phyloP scores from a whole-genome alignment of 768 basidiomycete genomes.

The Hericium rajendrae region DNA sequence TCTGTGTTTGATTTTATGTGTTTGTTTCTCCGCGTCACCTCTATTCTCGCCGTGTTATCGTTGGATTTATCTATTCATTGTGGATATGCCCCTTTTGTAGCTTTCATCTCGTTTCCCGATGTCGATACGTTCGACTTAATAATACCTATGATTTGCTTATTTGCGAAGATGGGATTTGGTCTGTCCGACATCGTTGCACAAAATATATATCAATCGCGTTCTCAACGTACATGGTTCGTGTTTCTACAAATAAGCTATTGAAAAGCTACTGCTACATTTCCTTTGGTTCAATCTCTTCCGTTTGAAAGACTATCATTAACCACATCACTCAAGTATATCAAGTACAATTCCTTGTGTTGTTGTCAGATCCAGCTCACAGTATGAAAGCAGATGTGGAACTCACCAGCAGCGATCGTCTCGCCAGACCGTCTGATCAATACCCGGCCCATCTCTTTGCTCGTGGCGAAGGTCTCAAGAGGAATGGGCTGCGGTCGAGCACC shows the following conservation, averaged over 20 bases:
- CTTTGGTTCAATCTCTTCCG: too few relatives aligned
- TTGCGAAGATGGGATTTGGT: background rate
- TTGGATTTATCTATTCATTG: background rate
- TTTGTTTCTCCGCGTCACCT: background rate
- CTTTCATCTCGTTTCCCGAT: background rate
- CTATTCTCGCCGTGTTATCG: background rate
- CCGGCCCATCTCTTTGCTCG: conserved; percentile 95
- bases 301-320: too few relatives aligned
- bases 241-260: background rate
- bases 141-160: background rate
- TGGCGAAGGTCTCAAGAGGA: conserved; percentile 76
- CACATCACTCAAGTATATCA: background rate
- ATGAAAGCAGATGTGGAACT: conserved; percentile 3
- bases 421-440: conserved; percentile 81
- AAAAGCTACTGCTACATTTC: too few relatives aligned
- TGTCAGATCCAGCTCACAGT: background rate
- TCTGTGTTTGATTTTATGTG: background rate
- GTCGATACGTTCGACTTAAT: background rate
- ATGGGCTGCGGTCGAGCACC: conserved; percentile 44
- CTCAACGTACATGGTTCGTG: background rate
- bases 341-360: background rate
- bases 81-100: background rate
- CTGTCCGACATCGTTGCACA: background rate
- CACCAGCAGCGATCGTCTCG: conserved; percentile 91
- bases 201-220: background rate